Evolutionary conservation across 805 yeast species (phyloP).

Genomic region (Saccharomycodes ludwigii): DNA sequence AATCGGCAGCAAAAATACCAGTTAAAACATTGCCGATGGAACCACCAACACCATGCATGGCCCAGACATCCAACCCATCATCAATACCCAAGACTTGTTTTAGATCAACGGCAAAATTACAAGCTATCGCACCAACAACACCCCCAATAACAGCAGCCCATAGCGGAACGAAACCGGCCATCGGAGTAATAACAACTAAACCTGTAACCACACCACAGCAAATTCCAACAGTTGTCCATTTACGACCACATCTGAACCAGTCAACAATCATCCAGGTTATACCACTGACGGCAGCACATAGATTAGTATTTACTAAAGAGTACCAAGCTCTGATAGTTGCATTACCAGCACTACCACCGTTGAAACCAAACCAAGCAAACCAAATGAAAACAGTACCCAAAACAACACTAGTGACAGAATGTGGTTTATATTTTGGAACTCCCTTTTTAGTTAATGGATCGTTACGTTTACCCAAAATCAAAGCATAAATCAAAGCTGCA

Average conservation of each 20-base stretch:
- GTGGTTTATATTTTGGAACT: constrained; percentile 87
- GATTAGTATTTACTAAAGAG: constrained; percentile 83
- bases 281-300: constrained; percentile 91
- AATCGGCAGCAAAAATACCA: constrained; percentile 87
- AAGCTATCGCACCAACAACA: constrained; percentile 57
- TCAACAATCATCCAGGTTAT: constrained; percentile 91
- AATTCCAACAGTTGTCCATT: constrained; percentile 89
- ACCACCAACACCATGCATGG: constrained; percentile 92
- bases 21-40: constrained; percentile 72
- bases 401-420: constrained; percentile 80
- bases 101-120: constrained; percentile 78
- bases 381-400: constrained; percentile 89
- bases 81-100: constrained; percentile 65
- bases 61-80: constrained; percentile 91
- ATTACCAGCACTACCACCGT: constrained; percentile 96
- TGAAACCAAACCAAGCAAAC: constrained; percentile 99
- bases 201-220: constrained; percentile 94
- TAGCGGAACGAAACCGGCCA: constrained; percentile 91
- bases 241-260: constrained; percentile 71
- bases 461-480: constrained; percentile 83
- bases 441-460: constrained; percentile 55
- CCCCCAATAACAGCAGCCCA: constrained; percentile 84
- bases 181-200: constrained; percentile 91
- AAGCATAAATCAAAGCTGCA: constrained; percentile 89
- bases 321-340: constrained; percentile 89